Evolutionary conservation across 805 yeast species (phyloP), one percentile per base, ranked within the genome.

Genomic region (Yarrowia sp.): DNA sequence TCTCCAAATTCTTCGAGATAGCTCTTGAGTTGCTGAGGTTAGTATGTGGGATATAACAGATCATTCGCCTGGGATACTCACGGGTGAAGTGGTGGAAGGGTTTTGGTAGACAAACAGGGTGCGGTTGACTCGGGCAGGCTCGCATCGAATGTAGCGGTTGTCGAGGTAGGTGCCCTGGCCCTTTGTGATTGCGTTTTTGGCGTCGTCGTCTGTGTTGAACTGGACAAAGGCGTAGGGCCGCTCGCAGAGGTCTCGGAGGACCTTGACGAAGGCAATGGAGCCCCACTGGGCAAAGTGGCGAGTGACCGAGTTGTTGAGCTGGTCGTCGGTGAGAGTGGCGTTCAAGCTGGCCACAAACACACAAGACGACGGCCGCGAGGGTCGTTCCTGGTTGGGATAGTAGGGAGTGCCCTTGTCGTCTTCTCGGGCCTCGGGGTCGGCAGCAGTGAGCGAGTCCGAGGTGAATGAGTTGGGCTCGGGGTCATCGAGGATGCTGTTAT

Each of bases 201-300:
- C 92, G 68, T 88, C 93, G 9, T 76, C 78, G 68, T 88, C 95
- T 65, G 78, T 83, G 9, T 84, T 79, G 73, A 89, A 92, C 76
- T 92, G 97, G 51, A 92, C 96, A 80, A 92, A 92, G 0, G 97
- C 97, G 76, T 92, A 92, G 1, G 98, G 98, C 52, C 96, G 80
- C 71, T 88, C 88, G 22, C 85, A 80, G 16, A 88, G 85, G 76
- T 92, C 97, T 63, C 96, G 80, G 66, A 92, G 79, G 2, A 92
- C 96, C 72, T 92, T 92, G 16, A 90, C 96, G 22, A 44, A 41
- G 36, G 66, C 69, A 17, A 82, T 79, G 66, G 59, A 40, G 43
- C 66, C 69, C 68, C 83, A 79, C 66, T 78, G 75, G 69, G 92
- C 90, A 71, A 85, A 91, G 35, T 81, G 77, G 1, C 86, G 51